Percentiles rank a stretch among this genome's conserved stretches.
These are phyloP conservation scores for Claviceps sp. DNA, from an alignment of 2,329 filamentous ascomycete genomes.

Conservation along the genomic window DNA sequence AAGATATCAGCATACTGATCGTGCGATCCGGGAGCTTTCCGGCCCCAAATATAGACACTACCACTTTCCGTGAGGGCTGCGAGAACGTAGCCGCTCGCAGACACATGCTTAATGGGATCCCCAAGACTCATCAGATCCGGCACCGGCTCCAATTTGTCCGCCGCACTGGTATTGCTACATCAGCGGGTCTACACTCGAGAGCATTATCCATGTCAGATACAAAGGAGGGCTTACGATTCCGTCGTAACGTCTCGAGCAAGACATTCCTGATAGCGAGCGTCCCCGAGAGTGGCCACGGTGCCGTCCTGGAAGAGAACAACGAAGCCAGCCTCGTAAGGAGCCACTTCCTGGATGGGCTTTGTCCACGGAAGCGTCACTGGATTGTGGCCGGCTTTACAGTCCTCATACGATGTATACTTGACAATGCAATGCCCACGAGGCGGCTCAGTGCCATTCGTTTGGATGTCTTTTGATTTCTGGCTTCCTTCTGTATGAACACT, in stretches of 20 bases:
- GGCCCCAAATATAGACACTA: slow-evolving; percentile 50
- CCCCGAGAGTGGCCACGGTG: slow-evolving; percentile 41
- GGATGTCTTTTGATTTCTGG: neutral
- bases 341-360: slow-evolving; percentile 24
- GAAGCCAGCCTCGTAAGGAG: slow-evolving; percentile 36
- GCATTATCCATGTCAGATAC: neutral
- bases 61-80: slow-evolving; percentile 44
- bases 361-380: slow-evolving; percentile 12
- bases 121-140: slow-evolving; percentile 36
- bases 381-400: slow-evolving; percentile 6
- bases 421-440: slow-evolving; percentile 6
- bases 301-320: slow-evolving; percentile 29
- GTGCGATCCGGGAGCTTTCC: slow-evolving; percentile 11
- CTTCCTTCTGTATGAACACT: neutral
- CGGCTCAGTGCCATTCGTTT: neutral
- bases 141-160: slow-evolving; percentile 31
- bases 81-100: slow-evolving; percentile 41
- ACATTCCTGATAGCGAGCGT: slow-evolving; percentile 41
- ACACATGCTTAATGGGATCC: slow-evolving; percentile 38
- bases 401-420: slow-evolving; percentile 12
- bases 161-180: slow-evolving; percentile 22
- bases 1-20: slow-evolving; percentile 13
- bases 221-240: slow-evolving; percentile 18
- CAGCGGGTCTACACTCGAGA: slow-evolving; percentile 3
- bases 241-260: slow-evolving; percentile 36